phyloP scores from a whole-genome alignment of 345 rosid species.

The Raphanus raphanistrum region DNA sequence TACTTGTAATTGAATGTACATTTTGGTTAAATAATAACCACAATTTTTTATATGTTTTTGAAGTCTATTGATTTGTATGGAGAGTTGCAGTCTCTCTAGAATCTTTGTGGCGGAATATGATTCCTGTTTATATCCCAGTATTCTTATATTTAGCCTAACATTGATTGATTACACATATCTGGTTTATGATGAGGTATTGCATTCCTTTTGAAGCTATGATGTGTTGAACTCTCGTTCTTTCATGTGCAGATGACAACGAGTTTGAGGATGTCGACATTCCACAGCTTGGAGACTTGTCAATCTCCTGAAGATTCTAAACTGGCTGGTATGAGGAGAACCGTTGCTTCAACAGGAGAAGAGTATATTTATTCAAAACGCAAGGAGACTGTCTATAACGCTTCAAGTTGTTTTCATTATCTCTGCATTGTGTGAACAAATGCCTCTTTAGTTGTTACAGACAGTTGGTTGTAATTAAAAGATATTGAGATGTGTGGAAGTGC shows the following conservation, averaged over 20 bases:
- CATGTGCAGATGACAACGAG: background rate
- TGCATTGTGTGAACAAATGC: background rate
- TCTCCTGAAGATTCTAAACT: background rate
- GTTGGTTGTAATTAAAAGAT: slow-evolving; percentile 39
- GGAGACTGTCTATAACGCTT: background rate
- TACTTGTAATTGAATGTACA: background rate
- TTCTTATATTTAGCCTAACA: background rate
- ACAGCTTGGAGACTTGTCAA: background rate
- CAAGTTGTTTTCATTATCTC: slow-evolving; percentile 11
- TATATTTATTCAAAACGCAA: slow-evolving; percentile 2
- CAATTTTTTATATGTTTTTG: background rate
- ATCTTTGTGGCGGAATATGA: background rate
- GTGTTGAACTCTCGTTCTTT: background rate
- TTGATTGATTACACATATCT: background rate
- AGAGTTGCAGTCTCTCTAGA: background rate
- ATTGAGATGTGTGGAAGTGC: slow-evolving; percentile 26
- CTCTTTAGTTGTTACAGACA: slow-evolving; percentile 11
- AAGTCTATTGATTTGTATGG: background rate
- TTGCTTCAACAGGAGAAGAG: slow-evolving; percentile 7
- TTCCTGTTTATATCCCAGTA: background rate
- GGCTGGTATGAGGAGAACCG: background rate
- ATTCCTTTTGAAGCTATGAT: background rate
- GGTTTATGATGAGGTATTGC: background rate
- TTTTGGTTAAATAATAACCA: background rate
- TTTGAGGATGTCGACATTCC: background rate